Evolutionary conservation across 2,329 filamentous ascomycete species (phyloP), one percentile per base, ranked within the genome.

Genomic region (Lasiodiplodia gonubiensis): DNA sequence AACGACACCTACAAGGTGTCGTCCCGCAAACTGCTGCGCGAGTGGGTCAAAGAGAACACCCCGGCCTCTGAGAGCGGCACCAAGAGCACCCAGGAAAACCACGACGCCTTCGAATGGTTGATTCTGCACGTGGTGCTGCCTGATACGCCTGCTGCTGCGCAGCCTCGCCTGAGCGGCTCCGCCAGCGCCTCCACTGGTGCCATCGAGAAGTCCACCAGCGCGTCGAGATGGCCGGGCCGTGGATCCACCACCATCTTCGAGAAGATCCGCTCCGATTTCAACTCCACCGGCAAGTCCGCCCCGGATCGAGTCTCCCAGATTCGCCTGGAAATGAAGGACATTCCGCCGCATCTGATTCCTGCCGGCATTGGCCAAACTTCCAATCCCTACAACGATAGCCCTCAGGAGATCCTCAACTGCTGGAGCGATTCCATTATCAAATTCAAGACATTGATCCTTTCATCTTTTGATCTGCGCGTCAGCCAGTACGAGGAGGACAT

Each of bases 401-500:
- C 90, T 18, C 87, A 91, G 67, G 95, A 98, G 73, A 87, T 91
- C 51, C 90, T 93, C 71, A 89, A 88, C 71, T 92, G 93, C 2
- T 96, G 95, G 90, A 84, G 87, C 35, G 94, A 98, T 74, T 80
- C 98, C 25, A 87, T 98, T 52, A 84, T 88, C 66, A 97, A 96
- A 78, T 86, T 98, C 73, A 97, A 97, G 81, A 89, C 87, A 63
- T 84, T 93, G 30, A 97, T 99, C 63, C 82, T 99, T 30, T 87
- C 88, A 6, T 97, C 94, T 1, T 99, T 99, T 76, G 94, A 98
- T 80, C 85, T 90, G 72, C 88, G 95, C 10, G 95, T 99, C 1
- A 89, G 88, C 23, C 94, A 98, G 74, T 99, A 99, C 77, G 95
- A 99, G 78, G 94, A 97, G 68, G 95, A 99, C 72, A 97, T 99